Evolutionary conservation across 306 rosid species (phyloP).

Genomic region (Vigna nakashimae): DNA sequence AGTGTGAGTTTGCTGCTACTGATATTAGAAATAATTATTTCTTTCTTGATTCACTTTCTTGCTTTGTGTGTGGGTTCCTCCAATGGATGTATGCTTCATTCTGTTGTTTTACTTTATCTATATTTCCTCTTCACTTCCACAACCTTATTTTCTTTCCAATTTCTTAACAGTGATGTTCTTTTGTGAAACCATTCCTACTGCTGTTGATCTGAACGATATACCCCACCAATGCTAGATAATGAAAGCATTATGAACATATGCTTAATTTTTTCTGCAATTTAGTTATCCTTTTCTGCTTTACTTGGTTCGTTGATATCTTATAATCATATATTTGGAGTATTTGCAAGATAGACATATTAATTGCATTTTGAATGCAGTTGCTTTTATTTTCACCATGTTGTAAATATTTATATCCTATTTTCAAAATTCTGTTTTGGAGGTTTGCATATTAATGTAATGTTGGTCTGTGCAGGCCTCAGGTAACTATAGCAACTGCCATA

Average conservation of each 20-base stretch:
- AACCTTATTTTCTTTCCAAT: neutral
- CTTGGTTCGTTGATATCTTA: conserved; percentile 11
- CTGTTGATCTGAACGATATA: conserved; percentile 16
- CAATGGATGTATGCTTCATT: conserved; percentile 22
- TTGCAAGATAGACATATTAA: conserved; percentile 22
- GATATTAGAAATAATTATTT: neutral
- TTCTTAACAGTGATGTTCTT: conserved; percentile 11
- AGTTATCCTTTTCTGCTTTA: conserved; percentile 28
- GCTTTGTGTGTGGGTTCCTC: conserved; percentile 26
- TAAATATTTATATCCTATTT: conserved; percentile 34
- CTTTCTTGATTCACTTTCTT: conserved; percentile 21
- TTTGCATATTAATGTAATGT: conserved; percentile 43
- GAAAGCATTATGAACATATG: conserved; percentile 17
- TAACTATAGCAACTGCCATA: conserved; percentile 64
- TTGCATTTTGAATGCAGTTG: conserved; percentile 30
- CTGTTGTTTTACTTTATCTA: conserved; percentile 9
- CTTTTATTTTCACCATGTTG: neutral
- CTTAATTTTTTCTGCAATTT: neutral
- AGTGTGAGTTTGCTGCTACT: conserved; percentile 72
- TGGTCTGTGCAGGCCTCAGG: conserved; percentile 59
- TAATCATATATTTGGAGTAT: conserved; percentile 6
- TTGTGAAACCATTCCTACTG: conserved; percentile 25
- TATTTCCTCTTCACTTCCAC: neutral
- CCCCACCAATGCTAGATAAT: conserved; percentile 17
- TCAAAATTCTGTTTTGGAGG: conserved; percentile 32